A percentile compares a stretch with the other conserved stretches of the same genome.
These are phyloP conservation scores for Diplodia corticola DNA, from an alignment of 2,329 filamentous ascomycete genomes.

Conservation along the genomic window DNA sequence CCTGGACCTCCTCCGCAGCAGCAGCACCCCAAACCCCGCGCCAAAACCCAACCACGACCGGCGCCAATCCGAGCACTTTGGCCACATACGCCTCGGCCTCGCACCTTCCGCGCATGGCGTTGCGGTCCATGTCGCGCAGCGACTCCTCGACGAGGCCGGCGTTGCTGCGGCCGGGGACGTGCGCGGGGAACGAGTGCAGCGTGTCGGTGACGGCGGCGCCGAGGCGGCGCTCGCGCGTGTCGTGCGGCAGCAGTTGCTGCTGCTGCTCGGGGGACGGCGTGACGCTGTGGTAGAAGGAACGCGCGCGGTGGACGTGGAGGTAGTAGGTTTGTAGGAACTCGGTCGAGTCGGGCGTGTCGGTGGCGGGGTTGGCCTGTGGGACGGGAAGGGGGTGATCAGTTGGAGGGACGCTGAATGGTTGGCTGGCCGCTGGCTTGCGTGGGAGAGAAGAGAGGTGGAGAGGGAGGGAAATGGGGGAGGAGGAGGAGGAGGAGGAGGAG, in stretches of 20 bases:
- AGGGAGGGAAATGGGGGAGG: too few relatives aligned
- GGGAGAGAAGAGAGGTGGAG: neutral
- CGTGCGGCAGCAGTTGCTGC: too few relatives aligned
- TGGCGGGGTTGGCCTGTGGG: neutral
- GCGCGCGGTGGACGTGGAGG: neutral
- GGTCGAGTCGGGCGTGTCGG: neutral
- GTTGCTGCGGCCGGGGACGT: neutral
- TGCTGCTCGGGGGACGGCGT: neutral
- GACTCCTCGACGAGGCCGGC: neutral
- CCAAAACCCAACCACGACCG: neutral
- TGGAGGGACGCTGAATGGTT: too few relatives aligned
- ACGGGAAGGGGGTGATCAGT: too few relatives aligned
- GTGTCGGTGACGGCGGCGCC: neutral
- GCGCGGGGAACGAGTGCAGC: neutral
- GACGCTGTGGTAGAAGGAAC: neutral
- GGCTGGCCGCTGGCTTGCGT: neutral
- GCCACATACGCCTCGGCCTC: too few relatives aligned
- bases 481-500: neutral
- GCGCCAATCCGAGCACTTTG: too few relatives aligned
- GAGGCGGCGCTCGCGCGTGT: neutral
- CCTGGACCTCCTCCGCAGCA: too few relatives aligned
- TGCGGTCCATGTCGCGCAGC: neutral
- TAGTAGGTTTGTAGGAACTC: neutral
- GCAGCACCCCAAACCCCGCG: too few relatives aligned
- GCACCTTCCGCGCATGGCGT: neutral